phyloP scores from a whole-genome alignment of 2,329 filamentous ascomycete species.

The Aspergillaceae sp. region DNA sequence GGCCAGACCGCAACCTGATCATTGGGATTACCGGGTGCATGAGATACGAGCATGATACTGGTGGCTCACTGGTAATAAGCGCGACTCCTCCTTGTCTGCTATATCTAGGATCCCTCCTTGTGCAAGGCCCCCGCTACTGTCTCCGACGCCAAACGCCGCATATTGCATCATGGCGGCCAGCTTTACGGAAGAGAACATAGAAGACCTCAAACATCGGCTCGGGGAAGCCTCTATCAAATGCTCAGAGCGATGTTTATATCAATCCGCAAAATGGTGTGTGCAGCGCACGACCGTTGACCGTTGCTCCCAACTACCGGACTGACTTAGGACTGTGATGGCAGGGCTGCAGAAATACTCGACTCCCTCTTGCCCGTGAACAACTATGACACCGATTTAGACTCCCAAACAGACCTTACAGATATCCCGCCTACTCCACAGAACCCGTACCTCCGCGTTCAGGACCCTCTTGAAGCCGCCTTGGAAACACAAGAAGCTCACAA shows the following conservation, averaged over 20 bases:
- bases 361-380: conserved; percentile 57
- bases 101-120: background rate
- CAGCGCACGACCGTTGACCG: background rate
- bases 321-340: conserved; percentile 30
- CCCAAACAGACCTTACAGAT: conserved; percentile 48
- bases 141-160: background rate
- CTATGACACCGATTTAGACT: conserved; percentile 52
- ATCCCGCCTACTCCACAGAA: conserved; percentile 41
- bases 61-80: no score
- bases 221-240: conserved; percentile 84
- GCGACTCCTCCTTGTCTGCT: background rate
- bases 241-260: conserved; percentile 89
- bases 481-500: conserved; percentile 72
- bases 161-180: conserved; percentile 23
- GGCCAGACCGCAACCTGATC: no score
- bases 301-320: conserved; percentile 3
- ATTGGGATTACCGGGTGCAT: no score
- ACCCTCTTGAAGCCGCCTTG: conserved; percentile 63
- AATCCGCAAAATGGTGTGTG: conserved; percentile 84
- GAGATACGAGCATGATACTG: no score
- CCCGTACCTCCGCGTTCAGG: conserved; percentile 47
- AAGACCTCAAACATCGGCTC: conserved; percentile 62
- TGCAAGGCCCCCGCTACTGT: background rate
- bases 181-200: conserved; percentile 30
- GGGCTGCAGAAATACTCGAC: conserved; percentile 89